phyloP scores from a whole-genome alignment of 1,284 basidiomycete species.

The Microbotryum silenes-acaulis region DNA sequence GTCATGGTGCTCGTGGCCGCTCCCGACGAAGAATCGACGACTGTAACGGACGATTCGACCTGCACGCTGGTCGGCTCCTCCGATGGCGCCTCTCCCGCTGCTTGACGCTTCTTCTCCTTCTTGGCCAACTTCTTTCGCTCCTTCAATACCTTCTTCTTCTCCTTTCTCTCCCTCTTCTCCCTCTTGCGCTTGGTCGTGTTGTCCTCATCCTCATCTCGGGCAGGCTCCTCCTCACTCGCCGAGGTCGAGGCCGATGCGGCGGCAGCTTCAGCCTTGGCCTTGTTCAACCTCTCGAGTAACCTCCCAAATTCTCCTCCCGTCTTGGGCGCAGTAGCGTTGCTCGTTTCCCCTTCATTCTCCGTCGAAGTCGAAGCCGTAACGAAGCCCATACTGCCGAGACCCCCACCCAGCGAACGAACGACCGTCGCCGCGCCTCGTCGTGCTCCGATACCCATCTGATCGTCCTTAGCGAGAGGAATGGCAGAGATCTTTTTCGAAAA shows the following conservation, averaged over 20 bases:
- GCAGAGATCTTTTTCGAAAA: conserved; percentile 25
- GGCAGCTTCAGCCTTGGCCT: conserved; percentile 21
- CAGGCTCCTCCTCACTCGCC: neutral
- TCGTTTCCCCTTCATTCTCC: conserved; percentile 1
- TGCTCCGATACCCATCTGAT: conserved; percentile 29
- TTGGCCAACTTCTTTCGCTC: conserved; percentile 16
- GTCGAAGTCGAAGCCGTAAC: conserved; percentile 5
- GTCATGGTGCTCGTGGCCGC: neutral
- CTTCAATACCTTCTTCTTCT: conserved; percentile 6
- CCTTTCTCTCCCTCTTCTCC: conserved; percentile 14
- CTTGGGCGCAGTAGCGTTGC: conserved; percentile 7
- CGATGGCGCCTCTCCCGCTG: neutral
- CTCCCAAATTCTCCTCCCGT: conserved; percentile 30
- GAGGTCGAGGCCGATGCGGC: neutral
- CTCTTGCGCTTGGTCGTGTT: conserved; percentile 1
- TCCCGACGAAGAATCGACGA: no score
- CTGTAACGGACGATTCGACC: neutral
- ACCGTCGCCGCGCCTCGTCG: conserved; percentile 22
- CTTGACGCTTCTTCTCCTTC: conserved; percentile 1
- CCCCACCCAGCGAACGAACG: conserved; percentile 20
- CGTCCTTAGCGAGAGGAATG: conserved; percentile 31
- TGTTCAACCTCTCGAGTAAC: conserved; percentile 29
- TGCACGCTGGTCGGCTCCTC: neutral
- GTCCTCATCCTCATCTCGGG: neutral
- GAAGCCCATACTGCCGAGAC: conserved; percentile 14